phyloP scores from a whole-genome alignment of 441 rosid genomes.

The Lepidium campestre region DNA sequence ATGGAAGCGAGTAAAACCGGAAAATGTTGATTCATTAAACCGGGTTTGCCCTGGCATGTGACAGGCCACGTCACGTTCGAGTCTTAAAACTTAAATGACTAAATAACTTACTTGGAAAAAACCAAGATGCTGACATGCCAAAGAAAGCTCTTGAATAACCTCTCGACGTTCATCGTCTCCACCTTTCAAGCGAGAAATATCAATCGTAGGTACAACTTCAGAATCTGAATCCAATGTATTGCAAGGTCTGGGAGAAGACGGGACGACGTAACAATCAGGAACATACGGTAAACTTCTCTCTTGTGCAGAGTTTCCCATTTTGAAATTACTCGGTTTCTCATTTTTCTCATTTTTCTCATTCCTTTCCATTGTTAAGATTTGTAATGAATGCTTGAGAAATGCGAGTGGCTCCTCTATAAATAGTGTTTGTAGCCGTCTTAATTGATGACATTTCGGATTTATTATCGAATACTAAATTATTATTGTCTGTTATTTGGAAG shows the following conservation, averaged over 20 bases:
- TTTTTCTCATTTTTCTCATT: conserved; percentile 11
- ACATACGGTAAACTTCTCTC: conserved; percentile 39
- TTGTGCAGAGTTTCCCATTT: conserved; percentile 42
- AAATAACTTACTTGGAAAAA: conserved; percentile 48
- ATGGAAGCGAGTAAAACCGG: conserved; percentile 9
- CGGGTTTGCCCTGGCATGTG: background rate
- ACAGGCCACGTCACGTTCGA: background rate
- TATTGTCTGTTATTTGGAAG: background rate
- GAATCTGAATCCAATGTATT: conserved; percentile 14
- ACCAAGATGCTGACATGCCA: conserved; percentile 43
- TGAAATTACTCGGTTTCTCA: conserved; percentile 24
- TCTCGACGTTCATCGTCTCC: conserved; percentile 24
- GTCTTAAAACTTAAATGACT: background rate
- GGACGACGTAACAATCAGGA: conserved; percentile 32
- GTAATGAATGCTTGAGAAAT: background rate
- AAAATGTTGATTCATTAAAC: too few species aligned
- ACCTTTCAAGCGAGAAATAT: conserved; percentile 34
- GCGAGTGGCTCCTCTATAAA: conserved; percentile 1
- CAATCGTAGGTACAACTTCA: conserved; percentile 38
- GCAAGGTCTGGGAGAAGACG: conserved; percentile 20
- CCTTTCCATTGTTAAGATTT: conserved; percentile 26
- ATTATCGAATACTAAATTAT: conserved; percentile 6
- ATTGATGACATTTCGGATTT: background rate
- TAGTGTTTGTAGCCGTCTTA: conserved; percentile 17
- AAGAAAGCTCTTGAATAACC: conserved; percentile 34